These are phyloP conservation scores for Straminergon stramineum DNA, from an alignment of 225 moss, liverwort and hornwort genomes.

Conservation along the genomic window DNA sequence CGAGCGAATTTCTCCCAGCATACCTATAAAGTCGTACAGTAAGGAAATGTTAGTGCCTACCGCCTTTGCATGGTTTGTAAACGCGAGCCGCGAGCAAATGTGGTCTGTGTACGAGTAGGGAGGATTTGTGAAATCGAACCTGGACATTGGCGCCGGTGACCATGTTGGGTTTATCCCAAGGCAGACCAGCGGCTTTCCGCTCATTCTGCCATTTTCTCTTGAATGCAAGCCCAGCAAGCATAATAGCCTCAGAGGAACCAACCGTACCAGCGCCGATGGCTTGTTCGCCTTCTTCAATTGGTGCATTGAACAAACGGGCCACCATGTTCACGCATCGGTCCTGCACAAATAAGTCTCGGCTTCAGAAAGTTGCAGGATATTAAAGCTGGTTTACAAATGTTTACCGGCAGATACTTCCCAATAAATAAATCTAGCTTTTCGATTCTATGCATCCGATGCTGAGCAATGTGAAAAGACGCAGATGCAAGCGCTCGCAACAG, in stretches of 20 bases:
- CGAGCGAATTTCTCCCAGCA: slow-evolving; percentile 69
- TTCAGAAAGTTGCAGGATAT: background rate
- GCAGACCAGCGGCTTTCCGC: slow-evolving; percentile 49
- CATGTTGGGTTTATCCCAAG: slow-evolving; percentile 63
- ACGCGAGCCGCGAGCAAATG: background rate
- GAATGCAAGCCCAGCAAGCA: slow-evolving; percentile 67
- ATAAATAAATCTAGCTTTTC: background rate
- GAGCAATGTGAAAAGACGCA: background rate
- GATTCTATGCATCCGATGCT: background rate
- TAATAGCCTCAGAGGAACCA: slow-evolving; percentile 59
- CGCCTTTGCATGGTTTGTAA: background rate
- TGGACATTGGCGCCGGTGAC: slow-evolving; percentile 69
- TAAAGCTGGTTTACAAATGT: background rate
- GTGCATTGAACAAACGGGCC: slow-evolving; percentile 50
- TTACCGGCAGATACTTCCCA: background rate
- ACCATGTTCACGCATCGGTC: slow-evolving; percentile 65
- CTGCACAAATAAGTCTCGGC: background rate
- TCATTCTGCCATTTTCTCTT: slow-evolving; percentile 68
- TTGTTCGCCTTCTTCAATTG: slow-evolving; percentile 25
- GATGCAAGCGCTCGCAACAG: background rate
- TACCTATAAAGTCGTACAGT: slow-evolving; percentile 13
- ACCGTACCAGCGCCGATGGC: slow-evolving; percentile 50
- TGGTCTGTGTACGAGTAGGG: background rate
- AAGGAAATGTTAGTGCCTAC: background rate
- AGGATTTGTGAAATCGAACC: background rate